Conservation (phyloP, 345 rosid species). For the Citrus medica region DNA sequence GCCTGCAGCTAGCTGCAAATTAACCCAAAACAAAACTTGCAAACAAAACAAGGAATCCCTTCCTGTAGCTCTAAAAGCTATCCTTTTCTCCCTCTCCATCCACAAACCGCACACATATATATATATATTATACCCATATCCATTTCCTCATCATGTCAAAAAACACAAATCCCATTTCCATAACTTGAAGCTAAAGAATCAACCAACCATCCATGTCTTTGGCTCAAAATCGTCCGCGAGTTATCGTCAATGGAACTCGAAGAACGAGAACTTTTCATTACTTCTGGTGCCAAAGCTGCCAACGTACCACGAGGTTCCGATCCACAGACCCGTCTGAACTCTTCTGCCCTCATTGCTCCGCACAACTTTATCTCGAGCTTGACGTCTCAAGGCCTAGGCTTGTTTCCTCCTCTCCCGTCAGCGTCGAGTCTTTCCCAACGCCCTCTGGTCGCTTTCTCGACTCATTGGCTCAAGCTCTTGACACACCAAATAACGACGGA, state of each 20-base stretch:
- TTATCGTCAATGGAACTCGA: constrained; percentile 48
- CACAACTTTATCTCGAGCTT: constrained; percentile 43
- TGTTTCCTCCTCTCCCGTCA: constrained; percentile 1
- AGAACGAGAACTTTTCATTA: constrained; percentile 63
- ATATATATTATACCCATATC: neutral
- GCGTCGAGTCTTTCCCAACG: neutral
- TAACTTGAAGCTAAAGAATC: too few species aligned
- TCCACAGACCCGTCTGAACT: constrained; percentile 32
- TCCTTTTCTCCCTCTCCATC: neutral
- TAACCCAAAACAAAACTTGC: neutral
- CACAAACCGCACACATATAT: neutral
- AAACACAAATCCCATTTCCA: neutral
- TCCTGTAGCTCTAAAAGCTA: constrained; percentile 11
- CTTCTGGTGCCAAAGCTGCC: constrained; percentile 69
- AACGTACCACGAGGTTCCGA: constrained; percentile 42
- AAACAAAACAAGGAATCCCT: neutral
- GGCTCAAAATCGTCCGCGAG: constrained; percentile 36
- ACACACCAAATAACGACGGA: constrained; percentile 17
- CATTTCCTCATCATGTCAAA: neutral
- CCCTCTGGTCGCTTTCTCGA: constrained; percentile 16
- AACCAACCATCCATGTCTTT: constrained; percentile 21
- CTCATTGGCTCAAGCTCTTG: constrained; percentile 21
- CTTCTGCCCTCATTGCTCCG: constrained; percentile 53
- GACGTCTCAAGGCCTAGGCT: constrained; percentile 39
- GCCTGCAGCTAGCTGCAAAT: neutral